Evolutionary conservation across 495 filamentous ascomycete species (phyloP), one percentile per base, ranked within the genome.

Genomic region (Acidiella bohemica): DNA sequence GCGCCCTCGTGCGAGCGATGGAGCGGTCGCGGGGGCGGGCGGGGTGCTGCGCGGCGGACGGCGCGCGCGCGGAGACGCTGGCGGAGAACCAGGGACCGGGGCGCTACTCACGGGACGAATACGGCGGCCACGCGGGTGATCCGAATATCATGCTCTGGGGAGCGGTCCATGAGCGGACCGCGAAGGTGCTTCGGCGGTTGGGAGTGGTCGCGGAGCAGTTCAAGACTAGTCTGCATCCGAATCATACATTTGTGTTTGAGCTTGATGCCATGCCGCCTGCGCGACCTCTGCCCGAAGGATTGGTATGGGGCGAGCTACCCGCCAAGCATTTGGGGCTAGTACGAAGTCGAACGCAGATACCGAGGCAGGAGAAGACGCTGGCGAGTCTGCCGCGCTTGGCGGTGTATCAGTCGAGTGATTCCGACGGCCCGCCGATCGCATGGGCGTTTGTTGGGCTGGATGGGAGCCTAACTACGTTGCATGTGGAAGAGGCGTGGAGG

Each of bases 401-500:
- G 5, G 41, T 51, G 38, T 51, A 24, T 23, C 24, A n/a, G 24
- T 24, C n/a, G 6, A 36, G 13, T 11, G 21, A 32, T 25, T 7
- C 25, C 4, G 18, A 5, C 13, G 17, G 19, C 2, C 29, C 24
- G 6, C 44, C 47, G 8, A 47, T 61, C 22, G 54, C 59, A 26
- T 63, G 60, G 60, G 49, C 53, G 12, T 63, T 63, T 37, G 30
- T 60, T 2, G 59, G 60, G 1, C 44, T 54, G 17, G 60, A 63
- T 35, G 55, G 45, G 0, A 50, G 46, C 19, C 33, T 61, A 13
- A 55, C 51, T 14, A 44, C 54, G 14, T 31, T 63, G 10, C 55
- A 59, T 34, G 48, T 51, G 2, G 57, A 63, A 41, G 35, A 44
- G 4, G 45, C 30, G 35, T 60, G 39, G 20, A 30, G 60, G 30